Evolutionary conservation across 108 stramenopile species (phyloP).

Genomic region (Skeletonema marinoi): DNA sequence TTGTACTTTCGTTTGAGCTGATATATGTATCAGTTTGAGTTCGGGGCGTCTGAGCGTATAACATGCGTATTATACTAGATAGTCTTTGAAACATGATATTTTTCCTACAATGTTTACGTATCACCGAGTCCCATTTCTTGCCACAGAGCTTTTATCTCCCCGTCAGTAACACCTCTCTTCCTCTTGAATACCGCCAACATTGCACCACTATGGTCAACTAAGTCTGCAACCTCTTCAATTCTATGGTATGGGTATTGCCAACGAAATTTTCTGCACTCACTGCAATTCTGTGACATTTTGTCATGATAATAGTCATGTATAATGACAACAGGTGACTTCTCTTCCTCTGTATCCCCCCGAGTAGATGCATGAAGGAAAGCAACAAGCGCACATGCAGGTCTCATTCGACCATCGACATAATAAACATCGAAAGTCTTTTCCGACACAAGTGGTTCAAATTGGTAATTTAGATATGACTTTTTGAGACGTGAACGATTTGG

Average conservation of each 20-base stretch:
- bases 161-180: constrained; percentile 8
- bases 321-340: constrained; percentile 23
- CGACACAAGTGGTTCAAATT: constrained; percentile 36
- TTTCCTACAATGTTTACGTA: not conserved
- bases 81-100: not conserved
- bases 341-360: constrained; percentile 19
- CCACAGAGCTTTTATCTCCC: constrained; percentile 12
- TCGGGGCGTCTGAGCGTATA: too few species aligned
- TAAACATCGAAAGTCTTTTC: constrained; percentile 59
- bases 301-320: constrained; percentile 43
- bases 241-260: constrained; percentile 10
- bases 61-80: too few species aligned
- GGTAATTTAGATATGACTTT: constrained; percentile 42
- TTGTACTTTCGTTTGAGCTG: too few species aligned
- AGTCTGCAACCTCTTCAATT: constrained; percentile 11
- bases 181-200: constrained; percentile 18
- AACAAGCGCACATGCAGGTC: constrained; percentile 37
- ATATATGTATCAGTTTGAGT: too few species aligned
- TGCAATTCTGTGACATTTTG: not conserved
- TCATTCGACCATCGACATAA: constrained; percentile 51
- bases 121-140: constrained; percentile 12
- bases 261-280: constrained; percentile 3
- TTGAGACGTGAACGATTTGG: constrained; percentile 14
- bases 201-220: constrained; percentile 17
- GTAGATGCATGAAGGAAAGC: constrained; percentile 41